Conservation (phyloP, 768 basidiomycete genomes). For the Mycena amicta region DNA sequence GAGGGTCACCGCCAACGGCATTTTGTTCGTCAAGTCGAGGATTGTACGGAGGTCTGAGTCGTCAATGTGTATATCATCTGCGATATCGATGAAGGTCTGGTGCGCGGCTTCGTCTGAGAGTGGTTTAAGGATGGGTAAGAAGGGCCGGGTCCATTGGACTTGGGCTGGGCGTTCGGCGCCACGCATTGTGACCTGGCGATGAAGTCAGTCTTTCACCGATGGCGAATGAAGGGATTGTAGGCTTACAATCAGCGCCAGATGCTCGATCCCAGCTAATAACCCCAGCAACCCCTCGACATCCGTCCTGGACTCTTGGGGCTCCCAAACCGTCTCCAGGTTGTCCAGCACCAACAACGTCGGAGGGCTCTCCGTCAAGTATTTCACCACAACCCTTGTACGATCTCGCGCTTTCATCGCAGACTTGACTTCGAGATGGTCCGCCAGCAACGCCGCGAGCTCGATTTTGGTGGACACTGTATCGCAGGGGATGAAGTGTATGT, state of each 20-base stretch:
- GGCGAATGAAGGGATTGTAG: not conserved
- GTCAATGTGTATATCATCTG: not conserved
- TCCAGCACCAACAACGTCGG: not conserved
- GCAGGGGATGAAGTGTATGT: not conserved
- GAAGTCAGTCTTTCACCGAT: not conserved
- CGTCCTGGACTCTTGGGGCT: not conserved
- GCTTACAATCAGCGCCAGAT: not conserved
- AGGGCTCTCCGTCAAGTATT: not conserved
- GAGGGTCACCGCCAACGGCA: not conserved
- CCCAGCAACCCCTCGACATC: not conserved
- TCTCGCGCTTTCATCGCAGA: not conserved
- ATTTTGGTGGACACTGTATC: not conserved
- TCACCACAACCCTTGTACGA: not conserved
- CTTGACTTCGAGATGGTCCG: not conserved
- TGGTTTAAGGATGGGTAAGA: not conserved
- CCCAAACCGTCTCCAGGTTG: not conserved
- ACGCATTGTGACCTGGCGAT: not conserved
- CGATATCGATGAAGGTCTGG: not conserved
- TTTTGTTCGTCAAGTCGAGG: not conserved
- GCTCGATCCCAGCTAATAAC: not conserved
- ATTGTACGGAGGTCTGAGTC: not conserved
- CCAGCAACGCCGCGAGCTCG: not conserved
- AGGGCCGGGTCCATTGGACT: not conserved
- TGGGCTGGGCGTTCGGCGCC: not conserved
- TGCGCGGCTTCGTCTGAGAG: not conserved